Evolutionary conservation across 192 early-diverging fungal genomes (phyloP), one percentile per base, ranked within the genome.

Genomic region (Geranomyces variabilis): DNA sequence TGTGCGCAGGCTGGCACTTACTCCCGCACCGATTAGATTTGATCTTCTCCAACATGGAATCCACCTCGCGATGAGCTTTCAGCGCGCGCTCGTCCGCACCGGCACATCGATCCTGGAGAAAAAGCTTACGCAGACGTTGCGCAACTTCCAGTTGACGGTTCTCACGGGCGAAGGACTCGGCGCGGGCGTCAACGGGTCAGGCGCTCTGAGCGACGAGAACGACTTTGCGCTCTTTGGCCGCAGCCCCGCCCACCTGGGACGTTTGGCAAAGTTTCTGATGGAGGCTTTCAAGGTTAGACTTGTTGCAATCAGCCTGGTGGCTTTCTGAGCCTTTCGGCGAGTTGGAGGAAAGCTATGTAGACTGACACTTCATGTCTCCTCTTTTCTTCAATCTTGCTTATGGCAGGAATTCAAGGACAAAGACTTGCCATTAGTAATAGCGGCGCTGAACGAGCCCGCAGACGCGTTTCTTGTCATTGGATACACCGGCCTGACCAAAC

Each of bases 191-290:
- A n/a, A 9, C 41, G 55, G 30, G 2, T 36, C 64, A 7, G 75
- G 75, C 17, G 71, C 59, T 1, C 33, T 74, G 33, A 77, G 36
- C 19, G 77, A 73, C 30, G 79, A 79, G 12, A 77, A 55, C 57
- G 73, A 84, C 30, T 74, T 75, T 49, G 36, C 58, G 1, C 29
- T 86, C 14, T 86, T 84, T 80, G 80, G 75, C 5, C 34, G 73
- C 21, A 79, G 78, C 48, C 64, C 69, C 28, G 62, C 79, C 9
- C 66, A 80, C 12, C 79, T 97, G 28, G 75, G 86, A 33, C 90
- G 93, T 71, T 74, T 97, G n/a, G 91, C 92, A 1, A 76, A 88
- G 34, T 97, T 97, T 61, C 76, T 97, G 26, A 87, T 90, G 71
- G 90, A 93, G 62, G 91, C 91, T 0, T 90, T 84, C 67, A 76